A percentile compares a stretch with the other conserved stretches of the same genome.
phyloP scores from a whole-genome alignment of 495 filamentous ascomycete genomes.

The Ramalina peruviana region DNA sequence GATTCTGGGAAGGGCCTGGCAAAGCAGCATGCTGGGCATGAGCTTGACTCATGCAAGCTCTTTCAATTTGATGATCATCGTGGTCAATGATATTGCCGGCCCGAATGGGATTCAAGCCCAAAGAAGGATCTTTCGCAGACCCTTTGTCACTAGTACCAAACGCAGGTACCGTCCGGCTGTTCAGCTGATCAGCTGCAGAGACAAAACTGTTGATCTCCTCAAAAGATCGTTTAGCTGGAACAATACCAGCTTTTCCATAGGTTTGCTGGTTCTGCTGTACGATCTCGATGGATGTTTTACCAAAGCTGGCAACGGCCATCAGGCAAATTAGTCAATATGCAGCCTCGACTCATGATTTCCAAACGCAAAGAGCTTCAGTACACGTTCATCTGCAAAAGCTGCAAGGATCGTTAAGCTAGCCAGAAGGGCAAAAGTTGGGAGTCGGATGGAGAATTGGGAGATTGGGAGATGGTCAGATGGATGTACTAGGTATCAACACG shows the following conservation, averaged over 20 bases:
- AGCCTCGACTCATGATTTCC: no score
- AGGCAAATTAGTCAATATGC: no score
- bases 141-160: not conserved
- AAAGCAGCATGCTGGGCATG: slow-evolving; percentile 16
- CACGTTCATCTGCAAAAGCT: no score
- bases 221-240: slow-evolving; percentile 5
- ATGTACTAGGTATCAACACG: no score
- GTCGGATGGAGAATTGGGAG: no score
- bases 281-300: slow-evolving; percentile 3
- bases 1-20: slow-evolving; percentile 40
- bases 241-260: not conserved
- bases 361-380: no score
- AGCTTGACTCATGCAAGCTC: slow-evolving; percentile 12
- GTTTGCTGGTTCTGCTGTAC: not conserved
- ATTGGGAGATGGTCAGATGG: no score
- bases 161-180: not conserved
- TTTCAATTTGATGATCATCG: slow-evolving; percentile 20
- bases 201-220: not conserved
- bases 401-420: no score
- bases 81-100: slow-evolving; percentile 25
- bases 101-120: slow-evolving; percentile 21
- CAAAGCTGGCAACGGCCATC: not conserved
- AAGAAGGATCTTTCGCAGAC: slow-evolving; percentile 1
- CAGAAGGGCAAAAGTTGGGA: no score
- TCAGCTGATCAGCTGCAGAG: not conserved